Evolutionary conservation across 2,329 filamentous ascomycete species (phyloP).

Genomic region (Tolypocladium sp.): DNA sequence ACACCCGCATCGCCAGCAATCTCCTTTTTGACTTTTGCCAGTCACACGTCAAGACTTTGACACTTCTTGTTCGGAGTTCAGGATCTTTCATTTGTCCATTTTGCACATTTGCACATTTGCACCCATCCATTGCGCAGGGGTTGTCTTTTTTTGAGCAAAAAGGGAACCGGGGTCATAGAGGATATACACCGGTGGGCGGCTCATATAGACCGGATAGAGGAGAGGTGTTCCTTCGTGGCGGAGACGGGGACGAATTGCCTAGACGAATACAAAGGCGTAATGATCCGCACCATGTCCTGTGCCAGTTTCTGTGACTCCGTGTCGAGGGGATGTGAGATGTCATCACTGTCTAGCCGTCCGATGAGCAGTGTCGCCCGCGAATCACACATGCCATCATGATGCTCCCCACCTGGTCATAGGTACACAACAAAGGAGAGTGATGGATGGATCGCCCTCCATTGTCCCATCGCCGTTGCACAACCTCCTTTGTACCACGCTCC

Average conservation of each 20-base stretch:
- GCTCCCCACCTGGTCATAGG: not conserved
- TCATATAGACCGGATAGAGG: constrained; percentile 1
- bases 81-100: not conserved
- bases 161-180: not conserved
- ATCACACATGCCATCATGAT: not conserved
- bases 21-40: not conserved
- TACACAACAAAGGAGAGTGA: too few species aligned
- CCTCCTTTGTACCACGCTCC: too few species aligned
- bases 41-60: not conserved
- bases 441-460: too few species aligned
- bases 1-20: not conserved
- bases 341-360: not conserved
- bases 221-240: not conserved
- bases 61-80: constrained; percentile 5
- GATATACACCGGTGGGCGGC: constrained; percentile 1
- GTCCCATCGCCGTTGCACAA: too few species aligned
- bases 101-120: not conserved
- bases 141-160: not conserved
- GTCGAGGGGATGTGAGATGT: not conserved
- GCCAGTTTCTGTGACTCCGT: not conserved
- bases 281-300: not conserved
- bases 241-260: not conserved
- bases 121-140: not conserved
- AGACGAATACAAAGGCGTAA: not conserved
- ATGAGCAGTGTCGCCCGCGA: not conserved